Evolutionary conservation across 805 yeast species (phyloP).

Genomic region (Candida chilensis): DNA sequence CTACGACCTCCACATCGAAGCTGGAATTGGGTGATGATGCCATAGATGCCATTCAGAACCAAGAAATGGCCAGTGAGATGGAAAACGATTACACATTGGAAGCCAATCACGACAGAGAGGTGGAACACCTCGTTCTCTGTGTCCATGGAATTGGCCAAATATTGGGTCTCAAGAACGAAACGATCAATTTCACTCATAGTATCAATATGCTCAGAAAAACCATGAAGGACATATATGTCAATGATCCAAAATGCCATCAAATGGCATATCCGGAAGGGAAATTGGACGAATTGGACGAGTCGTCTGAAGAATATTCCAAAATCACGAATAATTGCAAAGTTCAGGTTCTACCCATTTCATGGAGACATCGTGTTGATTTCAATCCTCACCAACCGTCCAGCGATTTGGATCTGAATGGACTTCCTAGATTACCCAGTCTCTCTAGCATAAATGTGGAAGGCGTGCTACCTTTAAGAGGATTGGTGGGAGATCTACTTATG

Average conservation of each 20-base stretch:
- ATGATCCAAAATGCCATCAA: constrained; percentile 9
- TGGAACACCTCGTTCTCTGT: constrained; percentile 70
- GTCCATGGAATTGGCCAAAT: constrained; percentile 95
- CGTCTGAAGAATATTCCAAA: constrained; percentile 4
- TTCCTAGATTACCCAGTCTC: constrained; percentile 47
- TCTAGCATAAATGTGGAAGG: constrained; percentile 71
- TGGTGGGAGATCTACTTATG: constrained; percentile 79
- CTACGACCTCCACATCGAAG: constrained; percentile 1
- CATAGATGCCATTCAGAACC: background rate
- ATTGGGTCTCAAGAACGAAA: constrained; percentile 67
- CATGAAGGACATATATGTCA: constrained; percentile 12
- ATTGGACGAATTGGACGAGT: constrained; percentile 11
- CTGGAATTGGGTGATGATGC: background rate
- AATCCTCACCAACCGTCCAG: constrained; percentile 33
- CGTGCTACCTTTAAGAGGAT: constrained; percentile 62
- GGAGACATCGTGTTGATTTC: constrained; percentile 78
- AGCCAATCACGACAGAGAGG: constrained; percentile 11
- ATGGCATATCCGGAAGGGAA: constrained; percentile 9
- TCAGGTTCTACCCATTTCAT: constrained; percentile 84
- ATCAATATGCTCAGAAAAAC: constrained; percentile 51
- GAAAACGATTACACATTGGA: constrained; percentile 1
- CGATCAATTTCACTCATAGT: constrained; percentile 82
- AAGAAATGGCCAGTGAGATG: background rate
- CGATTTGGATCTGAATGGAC: constrained; percentile 24
- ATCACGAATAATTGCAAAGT: constrained; percentile 40